Evolutionary conservation across 2,329 filamentous ascomycete genomes (phyloP).

Genomic region (Colletotrichum zoysiae): DNA sequence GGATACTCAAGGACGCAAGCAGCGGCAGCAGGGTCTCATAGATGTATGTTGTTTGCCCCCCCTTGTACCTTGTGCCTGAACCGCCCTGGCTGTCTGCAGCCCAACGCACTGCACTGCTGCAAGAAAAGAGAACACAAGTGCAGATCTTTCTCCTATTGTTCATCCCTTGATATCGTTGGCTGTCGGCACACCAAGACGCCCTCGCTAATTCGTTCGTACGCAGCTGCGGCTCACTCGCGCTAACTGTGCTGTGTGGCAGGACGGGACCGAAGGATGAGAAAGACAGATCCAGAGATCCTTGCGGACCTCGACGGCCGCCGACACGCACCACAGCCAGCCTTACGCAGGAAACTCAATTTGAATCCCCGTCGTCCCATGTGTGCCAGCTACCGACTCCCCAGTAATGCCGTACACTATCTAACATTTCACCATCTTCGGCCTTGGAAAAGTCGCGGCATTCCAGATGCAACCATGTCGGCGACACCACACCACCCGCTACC

Average conservation of each 20-base stretch:
- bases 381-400: neutral
- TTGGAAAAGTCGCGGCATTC: neutral
- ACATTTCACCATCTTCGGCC: too few relatives aligned
- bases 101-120: slow-evolving; percentile 14
- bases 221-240: slow-evolving; percentile 17
- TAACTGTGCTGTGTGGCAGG: neutral
- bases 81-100: neutral
- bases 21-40: slow-evolving; percentile 21
- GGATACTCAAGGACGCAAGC: neutral
- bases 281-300: slow-evolving; percentile 9
- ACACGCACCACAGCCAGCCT: neutral
- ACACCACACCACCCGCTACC: too few relatives aligned
- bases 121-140: slow-evolving; percentile 1
- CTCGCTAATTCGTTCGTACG: neutral
- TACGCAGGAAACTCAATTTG: neutral
- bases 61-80: slow-evolving; percentile 33
- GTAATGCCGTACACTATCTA: too few relatives aligned
- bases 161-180: neutral
- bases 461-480: neutral
- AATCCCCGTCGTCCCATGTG: neutral
- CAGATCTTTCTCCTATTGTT: neutral
- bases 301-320: slow-evolving; percentile 5
- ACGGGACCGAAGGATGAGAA: slow-evolving; percentile 19
- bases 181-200: neutral
- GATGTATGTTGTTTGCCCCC: neutral